Percentiles rank a stretch among this genome's conserved stretches.
Evolutionary conservation across 345 rosid species (phyloP).

Genomic region (Sonneratia alba): DNA sequence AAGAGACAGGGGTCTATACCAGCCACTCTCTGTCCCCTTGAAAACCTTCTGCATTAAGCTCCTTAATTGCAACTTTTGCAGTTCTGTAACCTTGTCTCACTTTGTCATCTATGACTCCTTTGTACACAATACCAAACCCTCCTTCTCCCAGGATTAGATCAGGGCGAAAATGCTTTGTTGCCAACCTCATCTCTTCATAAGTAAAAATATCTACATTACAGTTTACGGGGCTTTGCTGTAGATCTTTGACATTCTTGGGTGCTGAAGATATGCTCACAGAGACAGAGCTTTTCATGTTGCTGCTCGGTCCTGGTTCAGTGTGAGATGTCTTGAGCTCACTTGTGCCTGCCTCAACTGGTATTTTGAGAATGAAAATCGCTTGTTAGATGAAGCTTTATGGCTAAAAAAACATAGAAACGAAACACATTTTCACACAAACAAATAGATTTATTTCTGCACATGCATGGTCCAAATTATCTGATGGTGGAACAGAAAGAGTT

Average conservation of each 20-base stretch:
- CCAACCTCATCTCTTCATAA: constrained; percentile 70
- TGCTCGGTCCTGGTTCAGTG: neutral
- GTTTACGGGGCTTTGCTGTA: constrained; percentile 57
- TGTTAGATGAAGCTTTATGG: neutral
- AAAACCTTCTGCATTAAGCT: constrained; percentile 80
- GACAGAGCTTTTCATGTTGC: constrained; percentile 13
- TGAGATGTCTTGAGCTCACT: constrained; percentile 12
- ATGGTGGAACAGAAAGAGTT: neutral
- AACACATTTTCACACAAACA: neutral
- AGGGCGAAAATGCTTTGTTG: constrained; percentile 73
- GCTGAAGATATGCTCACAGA: constrained; percentile 8
- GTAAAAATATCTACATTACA: constrained; percentile 71
- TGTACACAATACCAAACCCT: constrained; percentile 90
- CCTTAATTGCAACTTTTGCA: constrained; percentile 73
- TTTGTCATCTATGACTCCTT: constrained; percentile 63
- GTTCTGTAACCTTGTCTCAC: constrained; percentile 53
- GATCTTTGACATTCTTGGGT: constrained; percentile 71
- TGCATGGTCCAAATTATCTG: neutral
- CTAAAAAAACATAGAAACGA: neutral
- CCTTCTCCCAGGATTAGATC: constrained; percentile 90
- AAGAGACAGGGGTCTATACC: constrained; percentile 32
- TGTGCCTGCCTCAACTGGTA: constrained; percentile 12
- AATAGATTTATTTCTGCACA: neutral
- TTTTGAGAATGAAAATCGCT: neutral
- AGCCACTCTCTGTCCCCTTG: constrained; percentile 99